Percentiles rank a stretch among this genome's conserved stretches.
phyloP scores from a whole-genome alignment of 2,329 filamentous ascomycete species.

The Sporothrix schenckii region DNA sequence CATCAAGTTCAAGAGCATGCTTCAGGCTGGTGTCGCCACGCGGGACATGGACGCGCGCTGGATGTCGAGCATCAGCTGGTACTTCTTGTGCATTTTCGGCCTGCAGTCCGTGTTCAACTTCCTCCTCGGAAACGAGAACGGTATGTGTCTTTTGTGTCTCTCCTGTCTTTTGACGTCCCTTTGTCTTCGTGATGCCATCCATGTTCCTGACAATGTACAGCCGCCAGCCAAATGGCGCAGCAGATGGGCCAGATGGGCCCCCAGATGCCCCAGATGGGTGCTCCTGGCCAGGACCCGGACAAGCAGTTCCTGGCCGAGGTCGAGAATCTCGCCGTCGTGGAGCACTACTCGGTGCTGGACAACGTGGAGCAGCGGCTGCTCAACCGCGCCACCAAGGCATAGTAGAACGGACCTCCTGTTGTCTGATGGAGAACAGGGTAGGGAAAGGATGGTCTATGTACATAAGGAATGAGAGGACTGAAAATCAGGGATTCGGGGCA shows the following conservation, averaged over 20 bases:
- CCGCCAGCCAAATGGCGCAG: conserved; percentile 87
- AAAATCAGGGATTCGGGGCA: neutral
- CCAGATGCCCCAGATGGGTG: conserved; percentile 58
- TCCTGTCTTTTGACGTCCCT: neutral
- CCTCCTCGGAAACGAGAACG: conserved; percentile 91
- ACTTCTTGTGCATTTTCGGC: conserved; percentile 96
- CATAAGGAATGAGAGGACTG: neutral
- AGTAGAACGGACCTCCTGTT: neutral
- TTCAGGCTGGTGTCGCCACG: conserved; percentile 94
- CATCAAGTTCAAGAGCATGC: conserved; percentile 99
- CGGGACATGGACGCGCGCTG: conserved; percentile 95
- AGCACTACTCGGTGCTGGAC: conserved; percentile 89
- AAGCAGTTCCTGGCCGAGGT: conserved; percentile 92
- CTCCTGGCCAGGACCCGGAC: conserved; percentile 89
- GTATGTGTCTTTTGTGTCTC: conserved; percentile 51
- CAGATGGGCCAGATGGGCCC: conserved; percentile 80
- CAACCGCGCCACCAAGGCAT: conserved; percentile 46
- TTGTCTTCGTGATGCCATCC: neutral
- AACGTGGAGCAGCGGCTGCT: conserved; percentile 84
- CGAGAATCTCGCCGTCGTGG: conserved; percentile 92
- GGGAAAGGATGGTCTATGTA: neutral
- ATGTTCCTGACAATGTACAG: conserved; percentile 50
- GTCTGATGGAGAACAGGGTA: neutral
- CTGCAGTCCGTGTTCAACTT: conserved; percentile 97
- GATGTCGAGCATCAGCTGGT: conserved; percentile 99